Evolutionary conservation across 176 grass and related monocot species (phyloP), one percentile per base, ranked within the genome.

Genomic region (Puccinellia tenuiflora): DNA sequence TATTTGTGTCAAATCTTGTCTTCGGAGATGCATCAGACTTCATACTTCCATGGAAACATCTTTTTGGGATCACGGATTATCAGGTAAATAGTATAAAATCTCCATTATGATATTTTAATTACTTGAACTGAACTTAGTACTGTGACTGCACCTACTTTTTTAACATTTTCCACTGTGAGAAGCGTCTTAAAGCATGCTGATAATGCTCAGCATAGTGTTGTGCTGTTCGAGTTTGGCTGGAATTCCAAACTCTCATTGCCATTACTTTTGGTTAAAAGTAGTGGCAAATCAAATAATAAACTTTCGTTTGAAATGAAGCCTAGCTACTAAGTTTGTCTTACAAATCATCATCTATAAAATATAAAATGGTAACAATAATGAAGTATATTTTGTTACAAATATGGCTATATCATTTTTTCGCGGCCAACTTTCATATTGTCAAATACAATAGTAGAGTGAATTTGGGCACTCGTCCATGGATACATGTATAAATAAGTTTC

Each of bases 1-100:
- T 99, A 67, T 96, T 96, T 90, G 93, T 99, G 51, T 99, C 96
- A 84, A 99, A 93, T 90, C 93, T 99, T 74, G 93, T 99, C 39
- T 99, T 99, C 75, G 93, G 93, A 66, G 96, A 96, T 85, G 91
- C 91, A 79, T 94, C 96, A 20, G 84, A 80, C 22, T 96, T 99
- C 90, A 91, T 99, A 74, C 87, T 96, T 90, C 96, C 96, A 48
- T 99, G 96, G 96, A 99, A 99, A 85, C 93, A 93, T 45, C 93
- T 94, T 81, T 99, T 99, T 21, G 90, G 87, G 40, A 91, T 99
- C 81, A 99, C 96, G 38, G 96, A 99, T 88, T 89, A 93, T 79
- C 96, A 99, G 96, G 96, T 99, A 96, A 57, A 81, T 84, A 34
- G 65, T 89, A 59, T 54, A 43, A 75, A 21, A 17, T 59, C 17